phyloP scores from a whole-genome alignment of 208 protist genomes.

The Lotmaria passim region DNA sequence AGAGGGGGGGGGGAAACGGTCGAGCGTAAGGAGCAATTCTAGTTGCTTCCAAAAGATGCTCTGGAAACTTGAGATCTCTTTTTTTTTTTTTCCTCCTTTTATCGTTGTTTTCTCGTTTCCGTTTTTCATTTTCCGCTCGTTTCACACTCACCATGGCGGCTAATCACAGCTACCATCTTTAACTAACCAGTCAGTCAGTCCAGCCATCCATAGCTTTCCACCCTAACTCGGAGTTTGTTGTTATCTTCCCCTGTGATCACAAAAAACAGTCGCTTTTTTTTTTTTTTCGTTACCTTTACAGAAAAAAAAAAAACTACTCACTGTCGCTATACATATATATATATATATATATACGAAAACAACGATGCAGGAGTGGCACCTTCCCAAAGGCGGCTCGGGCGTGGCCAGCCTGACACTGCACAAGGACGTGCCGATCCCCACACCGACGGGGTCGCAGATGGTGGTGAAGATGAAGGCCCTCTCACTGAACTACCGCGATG shows the following conservation, averaged over 20 bases:
- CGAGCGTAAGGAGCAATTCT: too few relatives aligned
- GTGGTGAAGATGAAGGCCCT: slow-evolving; percentile 34
- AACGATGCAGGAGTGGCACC: slow-evolving; percentile 38
- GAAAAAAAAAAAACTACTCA: slow-evolving; percentile 3
- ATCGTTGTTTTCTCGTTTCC: not conserved
- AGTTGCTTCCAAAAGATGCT: too few relatives aligned
- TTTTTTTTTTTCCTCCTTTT: not conserved
- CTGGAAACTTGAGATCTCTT: not conserved
- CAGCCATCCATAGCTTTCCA: too few relatives aligned
- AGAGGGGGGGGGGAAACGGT: too few relatives aligned
- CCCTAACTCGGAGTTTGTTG: too few relatives aligned
- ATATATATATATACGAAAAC: not conserved
- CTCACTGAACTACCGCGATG: slow-evolving; percentile 38
- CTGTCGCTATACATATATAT: too few relatives aligned
- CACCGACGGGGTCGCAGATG: slow-evolving; percentile 17
- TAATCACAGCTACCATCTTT: too few relatives aligned
- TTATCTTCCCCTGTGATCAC: too few relatives aligned
- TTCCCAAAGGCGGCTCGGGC: slow-evolving; percentile 36
- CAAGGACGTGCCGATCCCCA: slow-evolving; percentile 22
- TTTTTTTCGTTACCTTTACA: not conserved
- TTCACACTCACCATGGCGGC: not conserved
- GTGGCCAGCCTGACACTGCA: slow-evolving; percentile 26
- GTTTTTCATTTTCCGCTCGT: not conserved
- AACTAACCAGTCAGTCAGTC: too few relatives aligned
- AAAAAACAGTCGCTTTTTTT: too few relatives aligned